Conservation (phyloP, 2,329 filamentous ascomycete genomes). For the Claviceps citrina region DNA sequence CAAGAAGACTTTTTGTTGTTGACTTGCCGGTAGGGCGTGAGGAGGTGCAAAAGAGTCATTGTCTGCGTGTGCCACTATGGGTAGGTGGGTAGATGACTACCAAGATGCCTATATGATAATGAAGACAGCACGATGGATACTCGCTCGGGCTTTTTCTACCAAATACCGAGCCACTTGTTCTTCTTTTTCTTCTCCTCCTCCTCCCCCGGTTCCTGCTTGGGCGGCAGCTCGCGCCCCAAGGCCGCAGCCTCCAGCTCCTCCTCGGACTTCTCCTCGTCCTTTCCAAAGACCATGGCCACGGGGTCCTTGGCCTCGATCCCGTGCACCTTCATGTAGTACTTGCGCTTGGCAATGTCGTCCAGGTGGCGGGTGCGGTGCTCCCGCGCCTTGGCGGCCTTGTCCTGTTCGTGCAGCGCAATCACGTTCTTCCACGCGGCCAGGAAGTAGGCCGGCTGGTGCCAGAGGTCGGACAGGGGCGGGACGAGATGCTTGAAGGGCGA, state of each 20-base stretch:
- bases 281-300: constrained; percentile 31
- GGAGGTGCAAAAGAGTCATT: neutral
- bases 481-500: constrained; percentile 71
- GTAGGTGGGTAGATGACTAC: too few species aligned
- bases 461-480: constrained; percentile 52
- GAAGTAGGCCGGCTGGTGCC: constrained; percentile 54
- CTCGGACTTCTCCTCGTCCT: constrained; percentile 21
- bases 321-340: constrained; percentile 72
- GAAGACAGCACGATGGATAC: too few species aligned
- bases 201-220: constrained; percentile 13
- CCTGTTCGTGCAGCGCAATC: constrained; percentile 59
- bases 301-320: constrained; percentile 53
- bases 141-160: constrained; percentile 30
- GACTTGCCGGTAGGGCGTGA: neutral
- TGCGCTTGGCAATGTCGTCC: constrained; percentile 78
- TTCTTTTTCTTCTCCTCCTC: constrained; percentile 20
- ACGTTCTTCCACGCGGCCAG: constrained; percentile 52
- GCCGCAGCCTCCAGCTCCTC: constrained; percentile 21
- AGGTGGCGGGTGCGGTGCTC: constrained; percentile 59
- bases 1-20: too few species aligned
- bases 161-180: constrained; percentile 79
- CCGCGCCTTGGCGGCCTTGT: constrained; percentile 50
- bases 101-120: too few species aligned
- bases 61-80: neutral
- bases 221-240: constrained; percentile 20